Evolutionary conservation across 805 yeast genomes (phyloP), one percentile per base, ranked within the genome.

Genomic region (Kodamaea hsintzibuensis): DNA sequence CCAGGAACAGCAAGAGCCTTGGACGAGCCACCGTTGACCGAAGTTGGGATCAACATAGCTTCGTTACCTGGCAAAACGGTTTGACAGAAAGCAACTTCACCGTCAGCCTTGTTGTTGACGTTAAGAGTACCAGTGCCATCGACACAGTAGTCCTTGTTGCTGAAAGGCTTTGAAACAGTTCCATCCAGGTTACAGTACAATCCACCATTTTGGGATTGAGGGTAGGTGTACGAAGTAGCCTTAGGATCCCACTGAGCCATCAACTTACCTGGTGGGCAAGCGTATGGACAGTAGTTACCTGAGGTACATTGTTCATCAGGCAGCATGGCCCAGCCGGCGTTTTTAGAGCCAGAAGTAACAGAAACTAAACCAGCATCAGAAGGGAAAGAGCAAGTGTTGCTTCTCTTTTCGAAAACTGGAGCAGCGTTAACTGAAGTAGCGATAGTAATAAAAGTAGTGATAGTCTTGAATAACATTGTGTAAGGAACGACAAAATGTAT

Each of bases 51-150:
- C 67, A 90, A 77, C 97, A 91, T 91, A 61, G 91, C 96, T 74
- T 91, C 97, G 70, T 90, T 89, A 60, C 97, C 97, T 19, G 97
- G 97, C 54, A 91, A 78, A 6, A 91, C 96, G 7, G 97, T 91
- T 74, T 91, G 97, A 70, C 97, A 91, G 71, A 91, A 84, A 7
- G 97, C 92, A 59, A 90, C 91, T 55, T 80, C 74, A 4, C 72
- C 56, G 42, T 77, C 77, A 14, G 87, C 84, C 9, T 68, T 62
- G 75, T 89, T 89, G 53, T 76, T 63, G 73, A 82, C 88, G 33
- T 69, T 62, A n/a, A 89, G 85, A 14, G 93, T 82, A 37, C 90
- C 93, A 58, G 82, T 81, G 53, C 97, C 97, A 53, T 86, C 84
- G 57, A 81, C 81, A 72, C 97, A 91, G 73, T 83, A 86, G 39